Evolutionary conservation across 2,329 filamentous ascomycete genomes (phyloP), one percentile per base, ranked within the genome.

Genomic region (Verruconis gallopava): DNA sequence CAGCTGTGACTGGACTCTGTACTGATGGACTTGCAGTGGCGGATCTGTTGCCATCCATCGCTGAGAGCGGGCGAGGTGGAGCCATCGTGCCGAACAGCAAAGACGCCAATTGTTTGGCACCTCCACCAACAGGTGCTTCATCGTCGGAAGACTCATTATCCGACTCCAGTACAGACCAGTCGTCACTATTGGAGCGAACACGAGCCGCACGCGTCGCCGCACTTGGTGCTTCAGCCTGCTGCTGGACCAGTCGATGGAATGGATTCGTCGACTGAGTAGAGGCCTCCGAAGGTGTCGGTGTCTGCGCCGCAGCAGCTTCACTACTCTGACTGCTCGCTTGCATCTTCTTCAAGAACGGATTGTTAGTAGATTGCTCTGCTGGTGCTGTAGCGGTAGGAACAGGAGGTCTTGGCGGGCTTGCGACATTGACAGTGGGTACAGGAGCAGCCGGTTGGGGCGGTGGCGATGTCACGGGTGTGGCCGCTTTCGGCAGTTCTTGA

Each of bases 51-150:
- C 82, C 78, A 42, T 83, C 85, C 59, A 84, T 77, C 4, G 85
- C 81, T 15, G 85, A 93, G 35, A 95, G 64, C 21, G 89, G 88
- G 40, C 89, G 78, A 12, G 91, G 89, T 30, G 91, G 89, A 6
- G 76, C 89, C 88, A 98, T 96, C 40, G 88, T 94, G 45, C 91
- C 89, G 58, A 98, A 98, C 15, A 98, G 72, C 46, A 95, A 91
- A 4, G 85, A 93, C 13, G 91, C 91, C 28, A 98, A 75, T 52
- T 94, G 85, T 46, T 93, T 91, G 38, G 91, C 91, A 45, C 81
- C 79, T 42, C 85, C 85, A 39, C 82, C 82, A 6, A 79, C 75
- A 42, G 86, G 81, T 43, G 88, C 83, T 43, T 89, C 81, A 25
- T 75, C 73, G n/a, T 79, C 74, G 3, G 63, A 64, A 4, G 77